phyloP scores from a whole-genome alignment of 1,139 yeast species.

The Suhomyces bolitotheri region DNA sequence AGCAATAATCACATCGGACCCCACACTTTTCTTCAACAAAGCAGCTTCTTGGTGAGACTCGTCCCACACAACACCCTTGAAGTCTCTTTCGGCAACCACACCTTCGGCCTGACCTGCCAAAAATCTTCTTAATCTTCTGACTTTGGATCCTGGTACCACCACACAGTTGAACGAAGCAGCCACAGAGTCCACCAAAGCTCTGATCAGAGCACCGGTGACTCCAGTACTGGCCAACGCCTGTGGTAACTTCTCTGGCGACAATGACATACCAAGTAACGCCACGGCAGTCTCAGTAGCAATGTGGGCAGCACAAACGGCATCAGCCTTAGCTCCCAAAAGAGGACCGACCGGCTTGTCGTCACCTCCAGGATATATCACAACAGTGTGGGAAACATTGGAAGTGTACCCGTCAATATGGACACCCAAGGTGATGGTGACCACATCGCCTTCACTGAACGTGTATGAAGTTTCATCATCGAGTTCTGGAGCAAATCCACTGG shows the following conservation, averaged over 20 bases:
- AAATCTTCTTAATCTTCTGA: slow-evolving; percentile 87
- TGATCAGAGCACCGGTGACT: slow-evolving; percentile 68
- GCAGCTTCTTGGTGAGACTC: slow-evolving; percentile 75
- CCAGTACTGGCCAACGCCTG: slow-evolving; percentile 31
- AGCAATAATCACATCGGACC: slow-evolving; percentile 41
- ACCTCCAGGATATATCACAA: slow-evolving; percentile 76
- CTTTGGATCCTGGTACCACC: slow-evolving; percentile 89
- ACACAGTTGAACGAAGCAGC: slow-evolving; percentile 79
- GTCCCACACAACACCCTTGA: slow-evolving; percentile 91
- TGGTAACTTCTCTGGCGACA: slow-evolving; percentile 75
- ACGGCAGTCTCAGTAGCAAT: slow-evolving; percentile 83
- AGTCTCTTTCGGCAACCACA: slow-evolving; percentile 86
- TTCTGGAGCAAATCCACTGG: slow-evolving; percentile 83
- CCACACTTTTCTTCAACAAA: slow-evolving; percentile 48
- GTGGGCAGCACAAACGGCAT: slow-evolving; percentile 85
- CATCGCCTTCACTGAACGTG: slow-evolving; percentile 71
- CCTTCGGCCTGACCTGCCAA: slow-evolving; percentile 95
- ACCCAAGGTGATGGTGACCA: slow-evolving; percentile 80
- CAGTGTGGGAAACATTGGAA: slow-evolving; percentile 79
- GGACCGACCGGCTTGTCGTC: slow-evolving; percentile 66
- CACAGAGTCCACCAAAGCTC: slow-evolving; percentile 75
- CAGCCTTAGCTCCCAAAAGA: slow-evolving; percentile 79
- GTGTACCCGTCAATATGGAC: slow-evolving; percentile 96
- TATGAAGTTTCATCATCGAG: slow-evolving; percentile 60
- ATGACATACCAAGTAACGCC: slow-evolving; percentile 69